Evolutionary conservation across 805 yeast species (phyloP).

Genomic region (Lachancea lanzarotensis): DNA sequence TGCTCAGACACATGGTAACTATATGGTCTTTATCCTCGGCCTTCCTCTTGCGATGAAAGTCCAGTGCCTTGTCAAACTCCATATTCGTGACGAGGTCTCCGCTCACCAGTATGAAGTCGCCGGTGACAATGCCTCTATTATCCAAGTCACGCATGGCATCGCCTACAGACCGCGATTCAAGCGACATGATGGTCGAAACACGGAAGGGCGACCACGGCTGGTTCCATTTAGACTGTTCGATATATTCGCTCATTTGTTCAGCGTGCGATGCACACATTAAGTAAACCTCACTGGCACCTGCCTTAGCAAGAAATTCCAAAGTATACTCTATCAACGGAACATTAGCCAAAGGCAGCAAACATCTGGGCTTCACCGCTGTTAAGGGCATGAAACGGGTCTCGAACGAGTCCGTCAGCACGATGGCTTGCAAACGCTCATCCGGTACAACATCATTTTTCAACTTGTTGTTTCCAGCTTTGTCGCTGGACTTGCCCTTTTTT

Average conservation of each 20-base stretch:
- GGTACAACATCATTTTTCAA: conserved; percentile 53
- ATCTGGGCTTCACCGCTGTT: conserved; percentile 79
- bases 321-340: conserved; percentile 94
- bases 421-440: conserved; percentile 82
- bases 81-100: conserved; percentile 96
- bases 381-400: conserved; percentile 91
- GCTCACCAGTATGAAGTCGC: conserved; percentile 82
- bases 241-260: conserved; percentile 76
- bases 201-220: conserved; percentile 70
- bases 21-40: conserved; percentile 81
- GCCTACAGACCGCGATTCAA: conserved; percentile 88
- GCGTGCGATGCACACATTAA: conserved; percentile 89
- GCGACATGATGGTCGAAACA: conserved; percentile 69
- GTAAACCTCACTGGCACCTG: conserved; percentile 85
- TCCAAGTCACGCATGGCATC: conserved; percentile 97
- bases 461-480: conserved; percentile 8
- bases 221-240: conserved; percentile 67
- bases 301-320: conserved; percentile 83
- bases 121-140: conserved; percentile 78
- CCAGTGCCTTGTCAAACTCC: conserved; percentile 66
- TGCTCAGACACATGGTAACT: conserved; percentile 86
- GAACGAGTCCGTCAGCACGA: conserved; percentile 89
- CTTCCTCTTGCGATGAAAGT: conserved; percentile 65
- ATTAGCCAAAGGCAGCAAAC: conserved; percentile 86
- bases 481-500: conserved; percentile 19